Percentiles rank a stretch among this genome's conserved stretches.
These are phyloP conservation scores for Coniochaeta ligniaria DNA, from an alignment of 2,329 filamentous ascomycete genomes.

Conservation along the genomic window DNA sequence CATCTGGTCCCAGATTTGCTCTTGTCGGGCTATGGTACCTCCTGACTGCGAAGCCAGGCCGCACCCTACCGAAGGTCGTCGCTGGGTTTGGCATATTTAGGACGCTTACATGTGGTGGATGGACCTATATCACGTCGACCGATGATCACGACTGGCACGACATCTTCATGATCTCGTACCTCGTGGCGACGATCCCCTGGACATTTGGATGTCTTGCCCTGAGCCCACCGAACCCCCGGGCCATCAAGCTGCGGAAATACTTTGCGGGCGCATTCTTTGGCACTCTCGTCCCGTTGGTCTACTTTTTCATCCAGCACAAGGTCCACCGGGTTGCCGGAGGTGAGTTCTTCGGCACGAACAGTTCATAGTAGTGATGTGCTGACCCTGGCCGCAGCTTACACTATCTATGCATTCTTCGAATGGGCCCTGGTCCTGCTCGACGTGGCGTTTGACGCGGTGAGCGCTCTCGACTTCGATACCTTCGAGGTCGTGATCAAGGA, in stretches of 20 bases:
- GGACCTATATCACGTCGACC: slow-evolving; percentile 97
- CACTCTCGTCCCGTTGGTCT: slow-evolving; percentile 81
- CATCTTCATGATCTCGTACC: slow-evolving; percentile 98
- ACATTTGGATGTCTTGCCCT: slow-evolving; percentile 83
- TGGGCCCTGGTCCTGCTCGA: slow-evolving; percentile 94
- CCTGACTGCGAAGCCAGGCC: slow-evolving; percentile 69
- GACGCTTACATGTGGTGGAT: slow-evolving; percentile 90
- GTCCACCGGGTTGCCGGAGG: slow-evolving; percentile 89
- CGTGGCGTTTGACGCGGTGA: slow-evolving; percentile 93
- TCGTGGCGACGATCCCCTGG: slow-evolving; percentile 92
- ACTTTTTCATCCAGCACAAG: slow-evolving; percentile 99
- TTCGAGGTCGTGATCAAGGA: slow-evolving; percentile 87
- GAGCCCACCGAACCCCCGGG: slow-evolving; percentile 75
- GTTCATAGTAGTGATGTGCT: neutral
- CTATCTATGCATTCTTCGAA: slow-evolving; percentile 95
- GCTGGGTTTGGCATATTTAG: slow-evolving; percentile 75
- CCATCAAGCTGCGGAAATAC: slow-evolving; percentile 84
- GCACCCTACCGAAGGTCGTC: slow-evolving; percentile 72
- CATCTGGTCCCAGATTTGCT: slow-evolving; percentile 85
- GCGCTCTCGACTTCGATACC: slow-evolving; percentile 80
- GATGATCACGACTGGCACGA: slow-evolving; percentile 99
- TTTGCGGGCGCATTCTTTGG: slow-evolving; percentile 81
- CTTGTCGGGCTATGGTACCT: slow-evolving; percentile 91
- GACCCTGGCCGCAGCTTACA: slow-evolving; percentile 63
- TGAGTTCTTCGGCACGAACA: slow-evolving; percentile 38